Conservation (phyloP, 306 rosid species). For the Ochetophila trinervis region DNA sequence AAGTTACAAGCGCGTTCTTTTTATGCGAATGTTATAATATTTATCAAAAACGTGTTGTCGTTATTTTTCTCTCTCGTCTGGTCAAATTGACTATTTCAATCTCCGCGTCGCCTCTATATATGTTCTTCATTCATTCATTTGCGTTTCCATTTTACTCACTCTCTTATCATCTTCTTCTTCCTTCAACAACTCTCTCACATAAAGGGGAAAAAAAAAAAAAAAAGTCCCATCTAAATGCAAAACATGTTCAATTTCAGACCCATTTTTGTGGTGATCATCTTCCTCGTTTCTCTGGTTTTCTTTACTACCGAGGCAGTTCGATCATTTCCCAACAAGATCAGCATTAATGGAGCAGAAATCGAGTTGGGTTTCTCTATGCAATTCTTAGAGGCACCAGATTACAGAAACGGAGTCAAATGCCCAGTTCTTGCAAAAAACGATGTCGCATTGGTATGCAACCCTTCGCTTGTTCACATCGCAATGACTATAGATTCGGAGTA, state of each 20-base stretch:
- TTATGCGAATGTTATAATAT: constrained; percentile 20
- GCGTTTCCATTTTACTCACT: neutral
- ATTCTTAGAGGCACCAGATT: constrained; percentile 65
- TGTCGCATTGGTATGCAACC: constrained; percentile 32
- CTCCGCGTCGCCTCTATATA: neutral
- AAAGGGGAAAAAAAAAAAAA: too few species aligned
- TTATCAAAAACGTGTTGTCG: constrained; percentile 10
- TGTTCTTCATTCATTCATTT: neutral
- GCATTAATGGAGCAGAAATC: constrained; percentile 7
- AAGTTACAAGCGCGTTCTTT: constrained; percentile 38
- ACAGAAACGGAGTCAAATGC: constrained; percentile 50
- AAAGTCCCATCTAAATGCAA: too few species aligned
- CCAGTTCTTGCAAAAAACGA: constrained; percentile 15
- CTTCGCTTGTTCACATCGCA: constrained; percentile 66
- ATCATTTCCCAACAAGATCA: constrained; percentile 33
- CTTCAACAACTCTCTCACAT: neutral
- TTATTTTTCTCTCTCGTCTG: neutral
- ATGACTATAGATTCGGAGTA: constrained; percentile 79
- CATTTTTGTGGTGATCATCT: constrained; percentile 11
- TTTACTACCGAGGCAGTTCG: constrained; percentile 36
- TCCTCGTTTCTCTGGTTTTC: constrained; percentile 21
- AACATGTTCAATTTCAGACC: constrained; percentile 26
- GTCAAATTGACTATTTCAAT: constrained; percentile 14
- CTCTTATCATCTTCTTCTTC: neutral
- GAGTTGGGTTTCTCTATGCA: constrained; percentile 23